Base-by-base conservation (phyloP, 2,329 filamentous ascomycete genomes). In the Hypoxylon rubiginosum region DNA sequence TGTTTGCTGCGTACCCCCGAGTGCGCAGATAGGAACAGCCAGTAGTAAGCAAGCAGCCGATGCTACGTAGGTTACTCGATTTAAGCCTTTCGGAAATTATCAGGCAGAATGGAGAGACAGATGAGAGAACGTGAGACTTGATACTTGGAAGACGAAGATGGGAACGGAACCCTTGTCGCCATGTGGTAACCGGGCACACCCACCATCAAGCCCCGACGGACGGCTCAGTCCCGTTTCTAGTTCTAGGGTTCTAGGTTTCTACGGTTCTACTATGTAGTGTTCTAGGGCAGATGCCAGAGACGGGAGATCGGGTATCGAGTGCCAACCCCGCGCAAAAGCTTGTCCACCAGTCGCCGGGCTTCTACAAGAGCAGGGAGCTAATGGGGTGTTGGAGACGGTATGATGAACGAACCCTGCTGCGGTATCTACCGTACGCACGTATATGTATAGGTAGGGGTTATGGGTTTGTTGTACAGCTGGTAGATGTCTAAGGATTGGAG, bases 41-140 rank as follows among this genome's bases (percentile, higher is more conserved):
- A 64, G 32, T 45, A 66, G 54, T 61, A 62, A 64, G 68, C 52
- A 59, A 21, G 46, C 54, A 49, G 34, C 26, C 53, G 39, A 64
- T 61, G 30, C 60, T 64, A 66, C 58, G 30, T 39, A 56, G 41
- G 45, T 49, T 52, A 15, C 58, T 64, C 48, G 56, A 45, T 62
- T 73, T 67, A 63, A 73, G 68, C 66, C 70, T 68, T 67, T 68
- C 67, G 71, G 68, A 71, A 68, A 72, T 70, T 68, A 63, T 68
- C 62, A 65, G 65, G 64, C 59, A 65, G 49, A 45, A 13, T 17
- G 36, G 41, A 51, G 19, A 52, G 34, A 28, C 30, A n/a, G 7
- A 43, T 5, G 19, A n/a, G 6, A 30, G 28, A 11, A 11, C 39
- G 5, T 21, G 39, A 43, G 39, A 43, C 39, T 43, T 21, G 39